Conservation (phyloP, 2,329 filamentous ascomycete species). For the Dichotomopilus funicola region DNA sequence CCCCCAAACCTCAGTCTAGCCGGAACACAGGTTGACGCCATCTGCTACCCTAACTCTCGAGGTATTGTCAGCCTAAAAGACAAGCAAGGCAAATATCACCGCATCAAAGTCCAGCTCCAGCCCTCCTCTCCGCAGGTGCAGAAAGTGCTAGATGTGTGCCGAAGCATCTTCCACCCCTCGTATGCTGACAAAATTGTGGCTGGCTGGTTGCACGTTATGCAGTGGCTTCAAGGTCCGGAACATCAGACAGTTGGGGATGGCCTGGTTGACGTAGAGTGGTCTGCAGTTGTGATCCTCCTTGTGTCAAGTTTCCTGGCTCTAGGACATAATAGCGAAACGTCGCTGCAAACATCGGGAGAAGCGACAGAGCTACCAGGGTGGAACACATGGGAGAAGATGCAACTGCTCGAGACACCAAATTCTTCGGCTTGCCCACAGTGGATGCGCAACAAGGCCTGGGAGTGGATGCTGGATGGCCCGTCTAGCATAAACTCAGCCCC, state of each 20-base stretch:
- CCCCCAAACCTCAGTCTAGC: conserved; percentile 41
- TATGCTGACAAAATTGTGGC: conserved; percentile 56
- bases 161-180: conserved; percentile 54
- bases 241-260: conserved; percentile 25
- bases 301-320: conserved; percentile 58
- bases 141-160: conserved; percentile 54
- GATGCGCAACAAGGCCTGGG: conserved; percentile 61
- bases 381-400: conserved; percentile 41
- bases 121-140: conserved; percentile 57
- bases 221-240: conserved; percentile 48
- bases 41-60: conserved; percentile 51
- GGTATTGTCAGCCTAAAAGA: conserved; percentile 64
- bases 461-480: conserved; percentile 57
- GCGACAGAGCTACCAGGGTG: conserved; percentile 9
- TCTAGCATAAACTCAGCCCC: conserved; percentile 21
- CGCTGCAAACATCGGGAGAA: conserved; percentile 8
- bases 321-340: conserved; percentile 29
- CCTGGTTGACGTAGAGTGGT: conserved; percentile 59
- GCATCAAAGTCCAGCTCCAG: conserved; percentile 60
- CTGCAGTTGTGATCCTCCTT: conserved; percentile 56
- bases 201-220: conserved; percentile 67
- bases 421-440: conserved; percentile 47
- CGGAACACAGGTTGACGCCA: conserved; percentile 43
- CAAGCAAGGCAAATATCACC: conserved; percentile 54
- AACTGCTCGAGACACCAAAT: conserved; percentile 40